A percentile compares a stretch with the other conserved stretches of the same genome.
Evolutionary conservation across 164 flowering plant species (phyloP).

Genomic region (Aristolochia fimbriata): DNA sequence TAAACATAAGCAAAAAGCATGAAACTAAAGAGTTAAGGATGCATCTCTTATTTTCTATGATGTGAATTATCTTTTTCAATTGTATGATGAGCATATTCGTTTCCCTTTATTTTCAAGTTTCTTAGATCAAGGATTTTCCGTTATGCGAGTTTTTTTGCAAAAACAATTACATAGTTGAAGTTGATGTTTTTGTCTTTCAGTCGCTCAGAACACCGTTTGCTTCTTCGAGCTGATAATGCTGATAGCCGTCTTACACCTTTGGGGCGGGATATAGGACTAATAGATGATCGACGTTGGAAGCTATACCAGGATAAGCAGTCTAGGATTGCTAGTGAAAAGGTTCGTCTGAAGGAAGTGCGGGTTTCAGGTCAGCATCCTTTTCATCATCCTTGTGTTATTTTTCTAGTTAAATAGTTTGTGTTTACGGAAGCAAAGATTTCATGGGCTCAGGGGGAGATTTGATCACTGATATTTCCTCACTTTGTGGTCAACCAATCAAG

Average conservation of each 20-base stretch:
- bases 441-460: constrained; percentile 58
- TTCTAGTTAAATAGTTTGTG: background rate
- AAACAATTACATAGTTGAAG: background rate
- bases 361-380: constrained; percentile 53
- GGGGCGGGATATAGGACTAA: constrained; percentile 84
- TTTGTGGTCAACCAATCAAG: constrained; percentile 81
- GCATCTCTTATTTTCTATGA: no score
- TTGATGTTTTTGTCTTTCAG: constrained; percentile 23
- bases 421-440: background rate
- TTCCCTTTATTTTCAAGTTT: background rate
- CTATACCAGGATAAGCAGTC: constrained; percentile 79
- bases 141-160: background rate
- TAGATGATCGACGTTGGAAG: constrained; percentile 88
- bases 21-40: no score
- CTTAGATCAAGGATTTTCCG: background rate
- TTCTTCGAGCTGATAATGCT: constrained; percentile 92
- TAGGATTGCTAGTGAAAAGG: constrained; percentile 63
- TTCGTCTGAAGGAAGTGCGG: constrained; percentile 54
- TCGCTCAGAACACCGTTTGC: constrained; percentile 89
- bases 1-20: no score
- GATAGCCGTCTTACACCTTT: constrained; percentile 96
- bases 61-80: no score
- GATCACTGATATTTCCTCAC: constrained; percentile 54
- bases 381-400: constrained; percentile 1
- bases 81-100: background rate